Percentiles rank a stretch among this genome's conserved stretches.
Evolutionary conservation across 2,329 filamentous ascomycete genomes (phyloP).

Genomic region (Trichoderma atrobrunneum): DNA sequence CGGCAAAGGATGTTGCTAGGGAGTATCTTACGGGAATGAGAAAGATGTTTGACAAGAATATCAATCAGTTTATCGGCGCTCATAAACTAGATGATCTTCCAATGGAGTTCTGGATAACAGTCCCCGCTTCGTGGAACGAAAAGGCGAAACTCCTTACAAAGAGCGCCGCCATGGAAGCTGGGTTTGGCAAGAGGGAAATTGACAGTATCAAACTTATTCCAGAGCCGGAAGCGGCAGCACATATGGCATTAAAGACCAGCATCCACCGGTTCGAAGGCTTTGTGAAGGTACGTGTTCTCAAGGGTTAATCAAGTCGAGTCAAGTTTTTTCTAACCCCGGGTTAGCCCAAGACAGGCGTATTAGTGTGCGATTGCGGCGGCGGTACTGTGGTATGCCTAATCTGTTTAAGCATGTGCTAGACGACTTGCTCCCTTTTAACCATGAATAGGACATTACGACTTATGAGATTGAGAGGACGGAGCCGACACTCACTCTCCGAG

Average conservation of each 20-base stretch:
- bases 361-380: neutral
- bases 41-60: neutral
- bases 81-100: neutral
- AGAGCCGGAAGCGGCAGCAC: neutral
- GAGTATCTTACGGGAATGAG: neutral
- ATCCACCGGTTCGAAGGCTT: neutral
- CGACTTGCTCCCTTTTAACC: neutral
- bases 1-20: neutral
- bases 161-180: neutral
- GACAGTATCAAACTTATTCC: neutral
- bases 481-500: neutral
- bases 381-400: neutral
- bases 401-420: accelerated
- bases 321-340: neutral
- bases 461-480: neutral
- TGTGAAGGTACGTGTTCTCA: neutral
- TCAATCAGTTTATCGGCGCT: neutral
- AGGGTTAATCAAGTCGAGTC: neutral
- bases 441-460: neutral
- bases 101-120: neutral
- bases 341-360: neutral
- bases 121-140: neutral
- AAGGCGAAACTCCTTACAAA: neutral
- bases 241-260: neutral
- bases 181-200: neutral